Base-by-base conservation (phyloP, 1,284 basidiomycete genomes). In the Xanthoconium separans region DNA sequence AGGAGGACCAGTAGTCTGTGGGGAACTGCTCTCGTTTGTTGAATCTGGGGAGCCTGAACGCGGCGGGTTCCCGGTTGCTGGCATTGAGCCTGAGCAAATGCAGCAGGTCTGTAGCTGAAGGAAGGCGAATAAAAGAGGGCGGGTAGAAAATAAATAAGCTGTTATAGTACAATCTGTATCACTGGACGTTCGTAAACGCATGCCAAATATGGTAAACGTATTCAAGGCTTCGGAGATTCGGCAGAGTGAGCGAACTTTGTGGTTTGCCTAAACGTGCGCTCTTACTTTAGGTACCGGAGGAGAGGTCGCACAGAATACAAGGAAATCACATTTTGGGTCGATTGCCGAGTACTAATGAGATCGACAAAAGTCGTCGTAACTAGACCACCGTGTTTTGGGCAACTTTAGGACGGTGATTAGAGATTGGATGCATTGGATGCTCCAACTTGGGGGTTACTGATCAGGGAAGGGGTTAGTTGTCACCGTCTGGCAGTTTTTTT, bases 171-270 rank as follows among this genome's bases (percentile, higher is more conserved):
- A 50, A 52, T 40, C 24, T 39, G 46, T 45, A 27, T 27, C 20
- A 18, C 50, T 37, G 46, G 52, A 63, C 33, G 65, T 72, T 70
- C 69, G 60, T 71, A 69, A 69, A 69, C 13, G 54, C 57, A 45
- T 70, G 48, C 67, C 68, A 62, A 47, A 64, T 67, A 50, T 48
- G 51, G 66, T 47, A 63, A 42, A 29, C 6, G 48, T 24, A 55
- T 55, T 50, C 34, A 22, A 43, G 56, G 46, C 22, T n/a, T 11
- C 18, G 22, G 27, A 24, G 27, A 15, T 34, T 47, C 58, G 27
- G 48, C 47, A 30, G 37, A 12, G 2, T 5, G 4, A 16, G 13
- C 16, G 33, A 34, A 16, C 33, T 34, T 34, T 15, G 33, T 34
- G 15, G 33, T 34, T 34, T 34, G 33, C 27, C 27, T 27, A 5